Percentiles rank a stretch among this genome's conserved stretches.
phyloP scores from a whole-genome alignment of 2,329 filamentous ascomycete genomes.

The Sporothrix protearum region DNA sequence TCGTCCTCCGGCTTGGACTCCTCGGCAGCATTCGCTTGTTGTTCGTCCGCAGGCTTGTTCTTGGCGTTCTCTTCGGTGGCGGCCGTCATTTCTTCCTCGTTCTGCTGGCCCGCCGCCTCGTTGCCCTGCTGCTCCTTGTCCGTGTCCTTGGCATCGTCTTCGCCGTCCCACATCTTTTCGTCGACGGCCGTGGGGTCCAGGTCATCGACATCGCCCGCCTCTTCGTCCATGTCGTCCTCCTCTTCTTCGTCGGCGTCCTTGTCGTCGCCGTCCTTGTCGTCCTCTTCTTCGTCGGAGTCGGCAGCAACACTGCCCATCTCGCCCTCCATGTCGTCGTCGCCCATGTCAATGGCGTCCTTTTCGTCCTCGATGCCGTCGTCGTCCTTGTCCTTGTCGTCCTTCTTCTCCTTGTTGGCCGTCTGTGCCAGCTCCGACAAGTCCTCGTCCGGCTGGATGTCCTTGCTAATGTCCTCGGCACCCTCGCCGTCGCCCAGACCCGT shows the following conservation, averaged over 20 bases:
- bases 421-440: conserved; percentile 89
- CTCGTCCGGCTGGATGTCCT: conserved; percentile 91
- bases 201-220: conserved; percentile 86
- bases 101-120: conserved; percentile 65
- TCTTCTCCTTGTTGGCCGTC: conserved; percentile 67
- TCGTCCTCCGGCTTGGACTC: conserved; percentile 37
- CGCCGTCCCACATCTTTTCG: conserved; percentile 98
- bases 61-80: conserved; percentile 57
- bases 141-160: conserved; percentile 70
- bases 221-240: conserved; percentile 79
- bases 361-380: conserved; percentile 71
- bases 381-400: conserved; percentile 53
- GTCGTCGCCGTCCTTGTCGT: conserved; percentile 56
- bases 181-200: conserved; percentile 86
- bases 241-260: conserved; percentile 58
- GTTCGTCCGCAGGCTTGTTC: conserved; percentile 61
- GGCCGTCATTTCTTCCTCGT: conserved; percentile 63
- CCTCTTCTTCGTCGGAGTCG: conserved; percentile 60
- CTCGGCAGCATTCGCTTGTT: conserved; percentile 45
- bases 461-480: conserved; percentile 95
- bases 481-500: conserved; percentile 94
- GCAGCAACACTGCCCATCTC: conserved; percentile 66
- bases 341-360: conserved; percentile 87
- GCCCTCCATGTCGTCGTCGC: conserved; percentile 85
- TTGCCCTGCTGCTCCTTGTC: conserved; percentile 79